These are phyloP conservation scores for Symbiodinium pilosum DNA, from an alignment of 73 alveolate genomes.

Conservation along the genomic window DNA sequence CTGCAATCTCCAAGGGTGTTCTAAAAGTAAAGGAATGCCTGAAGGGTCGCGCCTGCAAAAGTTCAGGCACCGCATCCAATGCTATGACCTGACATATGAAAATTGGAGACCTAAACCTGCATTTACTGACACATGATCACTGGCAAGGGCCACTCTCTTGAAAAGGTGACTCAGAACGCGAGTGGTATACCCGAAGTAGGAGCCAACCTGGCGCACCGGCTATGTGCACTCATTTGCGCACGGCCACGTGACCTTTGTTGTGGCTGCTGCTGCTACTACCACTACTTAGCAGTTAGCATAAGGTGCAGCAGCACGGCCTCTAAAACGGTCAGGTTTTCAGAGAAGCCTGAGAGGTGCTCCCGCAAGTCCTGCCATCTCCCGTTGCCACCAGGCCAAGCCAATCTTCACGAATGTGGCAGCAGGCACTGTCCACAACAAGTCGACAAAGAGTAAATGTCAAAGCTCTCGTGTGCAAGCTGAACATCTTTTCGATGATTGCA, in stretches of 20 bases:
- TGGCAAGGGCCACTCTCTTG: slow-evolving; percentile 24
- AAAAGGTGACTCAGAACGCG: slow-evolving; percentile 36
- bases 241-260: too few species aligned
- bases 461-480: too few species aligned
- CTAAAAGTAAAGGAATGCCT: too few species aligned
- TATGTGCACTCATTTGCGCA: neutral
- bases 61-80: neutral
- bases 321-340: slow-evolving; percentile 53
- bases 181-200: slow-evolving; percentile 73
- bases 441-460: too few species aligned
- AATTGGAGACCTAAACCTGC: too few species aligned
- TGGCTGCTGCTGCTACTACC: neutral
- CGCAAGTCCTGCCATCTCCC: slow-evolving; percentile 68
- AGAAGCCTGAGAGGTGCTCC: slow-evolving; percentile 33
- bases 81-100: neutral
- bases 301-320: neutral
- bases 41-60: too few species aligned
- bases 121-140: neutral
- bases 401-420: too few species aligned
- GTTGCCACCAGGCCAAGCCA: too few species aligned
- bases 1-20: too few species aligned
- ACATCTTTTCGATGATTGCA: too few species aligned
- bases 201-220: neutral
- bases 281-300: neutral
- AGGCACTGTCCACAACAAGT: too few species aligned